Evolutionary conservation across 2,329 filamentous ascomycete genomes (phyloP), one percentile per base, ranked within the genome.

Genomic region (Sphaerulina populicola): DNA sequence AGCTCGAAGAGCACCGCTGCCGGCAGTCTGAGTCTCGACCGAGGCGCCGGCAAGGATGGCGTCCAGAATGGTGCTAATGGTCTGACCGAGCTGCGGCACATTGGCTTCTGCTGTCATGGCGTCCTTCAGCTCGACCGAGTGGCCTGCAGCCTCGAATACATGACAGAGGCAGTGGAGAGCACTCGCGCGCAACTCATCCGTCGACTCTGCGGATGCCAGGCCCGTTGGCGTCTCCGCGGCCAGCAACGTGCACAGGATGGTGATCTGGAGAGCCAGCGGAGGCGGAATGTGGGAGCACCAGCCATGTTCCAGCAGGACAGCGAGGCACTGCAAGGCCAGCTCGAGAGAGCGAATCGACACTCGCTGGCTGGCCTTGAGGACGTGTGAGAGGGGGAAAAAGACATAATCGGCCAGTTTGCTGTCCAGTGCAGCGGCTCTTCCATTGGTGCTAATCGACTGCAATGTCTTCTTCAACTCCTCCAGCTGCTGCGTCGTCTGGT

Each of bases 311-410:
- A 97, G 77, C 27, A 98, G 75, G 12, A 88, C 72, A 9, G 79
- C 77, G 31, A 96, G 73, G 59, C 86, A 91, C 65, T 82, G 81
- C 41, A 96, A 74, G 29, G 85, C 83, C 39, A 86, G 70, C 66
- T 98, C 93, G 6, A 93, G 72, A 37, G 87, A 74, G 33, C 78
- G 77, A 42, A 86, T 78, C 0, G 90, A 82, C 48, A 90, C 80
- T 43, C 78, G 75, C 56, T 85, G 80, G 59, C 87, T 84, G 56
- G 82, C 78, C 52, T 88, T 83, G 61, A 98, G 83, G 36, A 97
- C 81, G 60, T 93, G 85, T 0, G 88, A 89, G 0, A 98, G 74
- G 0, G 93, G 93, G 56, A 96, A 95, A 73, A 97, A 97, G 63
- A 86, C 79, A 74, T 97, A 98, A 72, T 96, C 90, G 11, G 90